Conservation (phyloP, 2,329 filamentous ascomycete genomes). For the Cladophialophora immunda region DNA sequence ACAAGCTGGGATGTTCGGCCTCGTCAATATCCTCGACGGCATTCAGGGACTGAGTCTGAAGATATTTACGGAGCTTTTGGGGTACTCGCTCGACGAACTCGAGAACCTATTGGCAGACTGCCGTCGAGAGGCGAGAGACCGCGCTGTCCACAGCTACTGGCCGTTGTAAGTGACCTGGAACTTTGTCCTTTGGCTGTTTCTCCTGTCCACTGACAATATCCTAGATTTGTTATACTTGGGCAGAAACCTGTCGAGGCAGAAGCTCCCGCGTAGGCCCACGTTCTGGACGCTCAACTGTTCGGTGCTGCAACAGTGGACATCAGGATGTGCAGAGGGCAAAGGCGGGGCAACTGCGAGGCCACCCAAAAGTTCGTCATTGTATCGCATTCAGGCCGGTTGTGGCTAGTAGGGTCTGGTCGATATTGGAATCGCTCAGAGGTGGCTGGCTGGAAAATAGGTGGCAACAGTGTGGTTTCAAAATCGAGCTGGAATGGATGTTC, state of each 20-base stretch:
- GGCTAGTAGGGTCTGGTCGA: neutral
- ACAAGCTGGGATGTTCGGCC: slow-evolving; percentile 33
- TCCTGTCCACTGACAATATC: slow-evolving; percentile 1
- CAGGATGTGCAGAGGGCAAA: neutral
- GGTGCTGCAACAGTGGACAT: neutral
- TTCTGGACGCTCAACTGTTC: neutral
- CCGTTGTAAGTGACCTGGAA: slow-evolving; percentile 18
- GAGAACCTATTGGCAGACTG: slow-evolving; percentile 38
- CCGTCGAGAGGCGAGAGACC: slow-evolving; percentile 27
- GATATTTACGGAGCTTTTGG: slow-evolving; percentile 41
- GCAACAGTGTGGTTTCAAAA: neutral
- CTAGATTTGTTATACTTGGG: slow-evolving; percentile 13
- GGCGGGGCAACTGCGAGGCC: neutral
- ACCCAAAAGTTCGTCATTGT: neutral
- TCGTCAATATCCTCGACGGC: slow-evolving; percentile 30
- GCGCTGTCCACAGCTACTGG: slow-evolving; percentile 28
- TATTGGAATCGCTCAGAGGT: neutral
- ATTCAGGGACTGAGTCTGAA: slow-evolving; percentile 31
- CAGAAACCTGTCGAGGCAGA: neutral
- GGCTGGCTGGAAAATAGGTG: neutral
- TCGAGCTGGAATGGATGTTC: too few species aligned
- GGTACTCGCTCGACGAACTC: slow-evolving; percentile 42
- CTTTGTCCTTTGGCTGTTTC: neutral
- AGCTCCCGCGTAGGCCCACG: neutral
- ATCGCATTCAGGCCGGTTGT: neutral